Conservation (phyloP, 139 green algal genomes). For the Coelastrella sp. region DNA sequence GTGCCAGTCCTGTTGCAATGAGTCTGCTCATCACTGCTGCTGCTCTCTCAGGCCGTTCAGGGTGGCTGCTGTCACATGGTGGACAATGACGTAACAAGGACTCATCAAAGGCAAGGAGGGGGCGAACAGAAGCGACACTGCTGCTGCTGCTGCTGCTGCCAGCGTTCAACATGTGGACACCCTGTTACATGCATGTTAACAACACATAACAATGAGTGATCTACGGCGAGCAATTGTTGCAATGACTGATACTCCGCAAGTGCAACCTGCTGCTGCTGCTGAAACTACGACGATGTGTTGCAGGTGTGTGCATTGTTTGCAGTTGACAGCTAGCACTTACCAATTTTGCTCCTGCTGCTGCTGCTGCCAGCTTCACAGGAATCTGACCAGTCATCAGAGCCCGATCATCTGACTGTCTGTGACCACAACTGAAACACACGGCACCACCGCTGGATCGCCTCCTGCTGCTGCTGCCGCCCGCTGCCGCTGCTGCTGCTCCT, state of each 20-base stretch:
- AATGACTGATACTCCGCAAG: too few species aligned
- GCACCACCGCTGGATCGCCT: too few species aligned
- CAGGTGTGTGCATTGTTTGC: too few species aligned
- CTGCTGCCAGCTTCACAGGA: neutral
- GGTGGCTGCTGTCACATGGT: constrained; percentile 13
- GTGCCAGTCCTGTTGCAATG: constrained; percentile 20
- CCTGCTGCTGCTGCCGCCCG: constrained; percentile 16
- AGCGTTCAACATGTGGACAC: too few species aligned
- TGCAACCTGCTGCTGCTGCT: too few species aligned
- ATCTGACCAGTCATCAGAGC: constrained; percentile 16
- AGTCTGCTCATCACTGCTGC: constrained; percentile 37
- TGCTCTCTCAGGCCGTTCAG: constrained; percentile 46
- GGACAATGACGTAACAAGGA: constrained; percentile 17
- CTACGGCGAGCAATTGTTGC: too few species aligned
- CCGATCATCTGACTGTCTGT: constrained; percentile 18
- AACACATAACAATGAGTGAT: too few species aligned
- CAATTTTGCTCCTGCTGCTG: neutral
- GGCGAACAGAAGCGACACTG: neutral
- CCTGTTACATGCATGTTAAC: too few species aligned
- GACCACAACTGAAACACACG: constrained; percentile 40
- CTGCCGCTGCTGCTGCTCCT: constrained; percentile 14
- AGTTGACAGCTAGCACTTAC: neutral
- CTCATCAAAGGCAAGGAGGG: constrained; percentile 41
- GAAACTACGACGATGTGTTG: too few species aligned
- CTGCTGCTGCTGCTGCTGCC: neutral